These are phyloP conservation scores for Trichoderma sp. DNA, from an alignment of 2,329 filamentous ascomycete genomes.

Conservation along the genomic window DNA sequence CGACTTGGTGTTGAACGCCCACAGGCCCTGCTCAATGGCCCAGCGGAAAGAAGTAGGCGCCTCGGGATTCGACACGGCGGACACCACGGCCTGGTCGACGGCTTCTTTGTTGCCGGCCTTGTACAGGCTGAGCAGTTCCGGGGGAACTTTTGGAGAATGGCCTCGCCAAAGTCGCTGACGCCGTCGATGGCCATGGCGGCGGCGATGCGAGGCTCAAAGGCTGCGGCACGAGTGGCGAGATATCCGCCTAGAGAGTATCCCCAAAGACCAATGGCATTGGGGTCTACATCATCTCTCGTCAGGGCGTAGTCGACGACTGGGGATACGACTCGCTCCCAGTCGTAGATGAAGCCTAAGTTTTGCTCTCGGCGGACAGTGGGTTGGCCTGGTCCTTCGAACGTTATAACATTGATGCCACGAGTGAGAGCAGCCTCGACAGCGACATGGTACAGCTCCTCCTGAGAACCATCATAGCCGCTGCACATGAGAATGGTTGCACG, in stretches of 20 bases:
- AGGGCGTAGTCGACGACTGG: constrained; percentile 44
- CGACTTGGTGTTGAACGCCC: constrained; percentile 31
- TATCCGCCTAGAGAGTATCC: constrained; percentile 46
- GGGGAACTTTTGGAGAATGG: constrained; percentile 9
- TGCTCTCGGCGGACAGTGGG: constrained; percentile 43
- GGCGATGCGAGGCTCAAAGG: constrained; percentile 46
- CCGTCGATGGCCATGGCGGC: constrained; percentile 45
- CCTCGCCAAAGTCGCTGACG: constrained; percentile 35
- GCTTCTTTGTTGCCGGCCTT: constrained; percentile 1
- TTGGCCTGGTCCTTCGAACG: constrained; percentile 51
- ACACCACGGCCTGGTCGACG: constrained; percentile 26
- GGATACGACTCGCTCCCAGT: constrained; percentile 45
- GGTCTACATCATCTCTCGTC: constrained; percentile 32
- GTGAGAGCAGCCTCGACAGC: constrained; percentile 37
- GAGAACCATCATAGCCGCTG: constrained; percentile 43
- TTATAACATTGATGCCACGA: constrained; percentile 44
- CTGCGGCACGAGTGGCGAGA: constrained; percentile 43
- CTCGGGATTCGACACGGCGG: background rate
- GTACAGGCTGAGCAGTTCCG: background rate
- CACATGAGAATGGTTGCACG: constrained; percentile 43
- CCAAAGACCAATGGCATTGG: constrained; percentile 37
- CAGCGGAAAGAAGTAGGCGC: constrained; percentile 27
- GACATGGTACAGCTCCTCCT: constrained; percentile 45
- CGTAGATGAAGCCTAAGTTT: constrained; percentile 45
- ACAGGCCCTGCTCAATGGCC: constrained; percentile 31